Conservation (phyloP, 257 asterid species). For the Haberlea rhodopensis region DNA sequence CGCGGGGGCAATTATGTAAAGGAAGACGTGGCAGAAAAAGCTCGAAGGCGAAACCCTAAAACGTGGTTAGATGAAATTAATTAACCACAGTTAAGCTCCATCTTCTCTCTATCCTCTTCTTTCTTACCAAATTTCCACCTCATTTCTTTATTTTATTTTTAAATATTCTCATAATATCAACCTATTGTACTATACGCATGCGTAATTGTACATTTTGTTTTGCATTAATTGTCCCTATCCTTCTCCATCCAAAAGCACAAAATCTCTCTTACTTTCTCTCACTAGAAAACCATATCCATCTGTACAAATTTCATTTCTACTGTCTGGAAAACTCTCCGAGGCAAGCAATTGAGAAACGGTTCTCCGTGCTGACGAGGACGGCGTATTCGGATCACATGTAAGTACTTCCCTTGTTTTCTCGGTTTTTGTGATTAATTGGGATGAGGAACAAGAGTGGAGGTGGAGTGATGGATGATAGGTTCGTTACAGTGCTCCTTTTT, state of each 20-base stretch:
- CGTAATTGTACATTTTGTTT: slow-evolving; percentile 32
- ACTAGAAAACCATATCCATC: slow-evolving; percentile 33
- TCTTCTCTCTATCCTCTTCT: slow-evolving; percentile 37
- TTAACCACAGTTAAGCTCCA: slow-evolving; percentile 29
- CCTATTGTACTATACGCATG: slow-evolving; percentile 26
- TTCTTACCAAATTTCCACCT: background rate
- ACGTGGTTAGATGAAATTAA: slow-evolving; percentile 21
- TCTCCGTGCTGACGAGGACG: slow-evolving; percentile 33
- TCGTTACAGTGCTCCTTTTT: background rate
- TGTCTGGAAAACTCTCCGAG: background rate
- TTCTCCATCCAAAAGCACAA: slow-evolving; percentile 26
- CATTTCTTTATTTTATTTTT: background rate
- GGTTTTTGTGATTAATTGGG: slow-evolving; percentile 27
- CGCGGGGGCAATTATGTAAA: background rate
- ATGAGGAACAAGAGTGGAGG: slow-evolving; percentile 10
- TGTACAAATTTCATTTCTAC: slow-evolving; percentile 15
- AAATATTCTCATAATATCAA: background rate
- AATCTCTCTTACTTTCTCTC: slow-evolving; percentile 24
- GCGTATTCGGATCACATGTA: slow-evolving; percentile 36
- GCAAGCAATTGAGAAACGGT: slow-evolving; percentile 18
- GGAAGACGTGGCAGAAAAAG: background rate
- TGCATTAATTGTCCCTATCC: slow-evolving; percentile 28
- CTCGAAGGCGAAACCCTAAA: slow-evolving; percentile 9
- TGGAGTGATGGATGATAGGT: background rate
- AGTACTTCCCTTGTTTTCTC: slow-evolving; percentile 18